These are phyloP conservation scores for Aaosphaeria arxii DNA, from an alignment of 2,329 filamentous ascomycete species.

Conservation along the genomic window DNA sequence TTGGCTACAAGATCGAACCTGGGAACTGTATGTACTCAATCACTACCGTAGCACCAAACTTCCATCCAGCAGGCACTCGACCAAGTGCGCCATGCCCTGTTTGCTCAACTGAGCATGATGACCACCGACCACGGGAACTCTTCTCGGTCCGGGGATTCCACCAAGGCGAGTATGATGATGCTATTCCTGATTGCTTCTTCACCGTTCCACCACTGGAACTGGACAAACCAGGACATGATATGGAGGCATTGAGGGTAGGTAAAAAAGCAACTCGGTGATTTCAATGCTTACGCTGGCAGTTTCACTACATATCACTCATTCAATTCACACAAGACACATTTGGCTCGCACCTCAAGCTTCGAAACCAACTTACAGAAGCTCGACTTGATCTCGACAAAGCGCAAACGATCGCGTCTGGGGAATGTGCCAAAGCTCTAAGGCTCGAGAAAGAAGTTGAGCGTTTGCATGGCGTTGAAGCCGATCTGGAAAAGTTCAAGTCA, in stretches of 20 bases:
- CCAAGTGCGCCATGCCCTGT: conserved; percentile 46
- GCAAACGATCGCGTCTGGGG: conserved; percentile 33
- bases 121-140: conserved; percentile 35
- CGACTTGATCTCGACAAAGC: conserved; percentile 23
- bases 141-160: conserved; percentile 46
- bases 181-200: conserved; percentile 45
- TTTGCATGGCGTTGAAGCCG: conserved; percentile 12
- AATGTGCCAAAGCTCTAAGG: conserved; percentile 27
- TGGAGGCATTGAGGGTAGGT: conserved; percentile 43
- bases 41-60: conserved; percentile 39
- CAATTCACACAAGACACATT: conserved; percentile 23
- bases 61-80: conserved; percentile 40
- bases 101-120: conserved; percentile 38
- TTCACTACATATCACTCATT: conserved; percentile 42
- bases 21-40: not conserved
- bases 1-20: not conserved
- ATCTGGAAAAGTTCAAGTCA: conserved; percentile 15
- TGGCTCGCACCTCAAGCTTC: conserved; percentile 16
- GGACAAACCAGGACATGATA: conserved; percentile 30
- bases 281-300: conserved; percentile 33
- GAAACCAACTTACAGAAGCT: conserved; percentile 15
- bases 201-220: conserved; percentile 44
- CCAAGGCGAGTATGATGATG: conserved; percentile 40
- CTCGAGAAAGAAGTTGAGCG: conserved; percentile 19
- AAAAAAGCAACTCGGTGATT: not conserved